Conservation (phyloP, 1,284 basidiomycete species). For the Irpex rosettiformis region DNA sequence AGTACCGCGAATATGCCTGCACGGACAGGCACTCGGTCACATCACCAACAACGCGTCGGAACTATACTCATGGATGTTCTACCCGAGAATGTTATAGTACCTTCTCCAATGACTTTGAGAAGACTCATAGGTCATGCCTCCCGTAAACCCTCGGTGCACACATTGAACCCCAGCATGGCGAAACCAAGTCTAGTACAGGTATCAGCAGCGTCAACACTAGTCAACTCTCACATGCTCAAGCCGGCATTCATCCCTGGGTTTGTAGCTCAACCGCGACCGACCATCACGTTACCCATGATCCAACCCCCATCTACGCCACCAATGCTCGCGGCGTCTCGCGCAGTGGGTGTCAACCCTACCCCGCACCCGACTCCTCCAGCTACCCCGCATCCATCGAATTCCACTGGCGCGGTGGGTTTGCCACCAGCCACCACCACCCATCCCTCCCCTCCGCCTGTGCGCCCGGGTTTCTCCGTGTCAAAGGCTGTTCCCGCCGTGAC, state of each 20-base stretch:
- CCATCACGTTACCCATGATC: conserved; percentile 27
- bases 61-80: conserved; percentile 58
- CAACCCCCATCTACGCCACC: conserved; percentile 29
- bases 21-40: conserved; percentile 28
- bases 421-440: conserved; percentile 19
- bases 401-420: conserved; percentile 9
- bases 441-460: conserved; percentile 23
- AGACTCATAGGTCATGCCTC: neutral
- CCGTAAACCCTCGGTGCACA: conserved; percentile 8
- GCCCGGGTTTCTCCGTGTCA: conserved; percentile 18
- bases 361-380: conserved; percentile 57
- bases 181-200: conserved; percentile 13
- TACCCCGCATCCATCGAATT: conserved; percentile 35
- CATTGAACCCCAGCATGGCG: conserved; percentile 11
- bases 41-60: conserved; percentile 35
- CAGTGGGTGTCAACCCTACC: conserved; percentile 53
- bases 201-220: neutral
- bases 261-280: conserved; percentile 24
- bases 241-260: neutral
- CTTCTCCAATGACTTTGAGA: conserved; percentile 5
- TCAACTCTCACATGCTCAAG: neutral
- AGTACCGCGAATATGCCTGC: conserved; percentile 27
- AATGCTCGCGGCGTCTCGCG: conserved; percentile 34
- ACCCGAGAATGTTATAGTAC: conserved; percentile 33
- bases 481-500: conserved; percentile 11